Conservation (phyloP, 2,329 filamentous ascomycete genomes). For the Hymenoscyphus salicellus region DNA sequence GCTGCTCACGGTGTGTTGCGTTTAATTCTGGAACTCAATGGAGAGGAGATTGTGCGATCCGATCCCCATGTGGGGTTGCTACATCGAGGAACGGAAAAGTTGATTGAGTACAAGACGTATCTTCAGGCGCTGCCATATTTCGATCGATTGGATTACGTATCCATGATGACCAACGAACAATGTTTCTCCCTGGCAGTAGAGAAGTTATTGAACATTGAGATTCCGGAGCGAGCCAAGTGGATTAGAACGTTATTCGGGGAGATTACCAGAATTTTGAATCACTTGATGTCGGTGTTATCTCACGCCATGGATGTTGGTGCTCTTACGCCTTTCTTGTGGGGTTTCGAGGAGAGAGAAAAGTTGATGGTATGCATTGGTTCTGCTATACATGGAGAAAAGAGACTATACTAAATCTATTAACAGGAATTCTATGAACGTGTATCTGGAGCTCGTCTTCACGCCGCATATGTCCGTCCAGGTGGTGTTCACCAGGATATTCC, state of each 20-base stretch:
- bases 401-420: conserved; percentile 22
- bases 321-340: conserved; percentile 97
- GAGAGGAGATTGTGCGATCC: conserved; percentile 93
- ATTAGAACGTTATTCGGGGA: conserved; percentile 95
- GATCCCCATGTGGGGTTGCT: conserved; percentile 96
- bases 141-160: conserved; percentile 97
- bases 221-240: conserved; percentile 92
- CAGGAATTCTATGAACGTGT: conserved; percentile 99
- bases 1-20: conserved; percentile 97
- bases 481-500: conserved; percentile 96
- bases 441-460: conserved; percentile 93
- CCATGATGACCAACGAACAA: conserved; percentile 99
- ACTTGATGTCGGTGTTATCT: conserved; percentile 94
- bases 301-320: conserved; percentile 99
- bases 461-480: conserved; percentile 93
- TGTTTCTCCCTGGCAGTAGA: conserved; percentile 93
- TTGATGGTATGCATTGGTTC: conserved; percentile 72
- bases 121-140: conserved; percentile 98
- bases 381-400: conserved; percentile 17
- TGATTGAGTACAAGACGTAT: conserved; percentile 99
- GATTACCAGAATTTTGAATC: conserved; percentile 90
- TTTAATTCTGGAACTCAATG: conserved; percentile 94
- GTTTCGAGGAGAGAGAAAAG: conserved; percentile 99
- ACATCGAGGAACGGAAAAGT: conserved; percentile 96
- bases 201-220: conserved; percentile 95